Conservation (phyloP, 2,329 filamentous ascomycete species). For the Orbilia javanica region DNA sequence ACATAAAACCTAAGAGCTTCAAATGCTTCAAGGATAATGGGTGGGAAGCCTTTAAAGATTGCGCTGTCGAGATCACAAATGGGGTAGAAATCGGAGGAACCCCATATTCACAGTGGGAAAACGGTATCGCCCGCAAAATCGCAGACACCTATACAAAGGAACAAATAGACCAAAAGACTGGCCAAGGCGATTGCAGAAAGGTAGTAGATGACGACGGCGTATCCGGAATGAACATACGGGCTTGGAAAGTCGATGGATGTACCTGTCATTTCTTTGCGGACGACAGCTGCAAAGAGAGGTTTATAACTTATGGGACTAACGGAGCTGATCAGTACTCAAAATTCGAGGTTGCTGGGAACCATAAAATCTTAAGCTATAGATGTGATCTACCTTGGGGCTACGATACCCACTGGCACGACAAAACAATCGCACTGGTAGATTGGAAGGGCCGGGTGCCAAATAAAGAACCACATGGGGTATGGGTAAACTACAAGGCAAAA, state of each 20-base stretch:
- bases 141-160: not conserved
- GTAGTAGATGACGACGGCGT: not conserved
- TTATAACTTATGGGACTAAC: not conserved
- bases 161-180: not conserved
- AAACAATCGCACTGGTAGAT: too few species aligned
- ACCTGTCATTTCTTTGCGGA: not conserved
- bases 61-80: not conserved
- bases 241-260: not conserved
- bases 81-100: not conserved
- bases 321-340: too few species aligned
- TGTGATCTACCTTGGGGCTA: not conserved
- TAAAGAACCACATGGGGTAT: too few species aligned
- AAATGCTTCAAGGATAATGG: not conserved
- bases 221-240: not conserved
- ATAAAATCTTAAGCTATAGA: not conserved
- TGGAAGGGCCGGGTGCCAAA: not conserved
- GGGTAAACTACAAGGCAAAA: not conserved
- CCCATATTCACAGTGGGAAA: not conserved
- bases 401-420: not conserved
- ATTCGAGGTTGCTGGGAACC: not conserved
- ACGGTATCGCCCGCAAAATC: not conserved
- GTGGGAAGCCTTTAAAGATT: not conserved
- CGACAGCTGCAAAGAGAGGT: not conserved
- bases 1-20: not conserved
- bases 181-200: not conserved